Percentiles rank a stretch among this genome's conserved stretches.
phyloP scores from a whole-genome alignment of 163 green algal genomes.

The Volvox carteri region DNA sequence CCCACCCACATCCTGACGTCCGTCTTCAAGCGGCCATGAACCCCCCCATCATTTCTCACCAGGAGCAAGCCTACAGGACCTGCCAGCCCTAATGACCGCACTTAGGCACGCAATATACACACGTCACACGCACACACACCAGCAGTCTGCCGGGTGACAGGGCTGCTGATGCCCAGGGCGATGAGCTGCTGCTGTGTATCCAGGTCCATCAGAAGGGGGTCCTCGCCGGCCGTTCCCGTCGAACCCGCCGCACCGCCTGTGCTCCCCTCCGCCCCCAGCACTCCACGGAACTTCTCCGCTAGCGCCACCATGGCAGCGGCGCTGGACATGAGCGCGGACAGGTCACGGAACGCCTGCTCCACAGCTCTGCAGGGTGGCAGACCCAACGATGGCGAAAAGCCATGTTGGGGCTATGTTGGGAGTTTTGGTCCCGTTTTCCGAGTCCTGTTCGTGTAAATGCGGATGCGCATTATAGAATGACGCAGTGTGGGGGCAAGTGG shows the following conservation, averaged over 20 bases:
- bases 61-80: no score
- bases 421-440: no score
- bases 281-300: conserved; percentile 83
- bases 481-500: no score
- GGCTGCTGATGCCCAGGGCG: conserved; percentile 89
- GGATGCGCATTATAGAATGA: no score
- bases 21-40: no score
- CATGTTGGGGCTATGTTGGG: neutral
- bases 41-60: no score
- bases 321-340: conserved; percentile 87
- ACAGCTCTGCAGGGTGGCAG: conserved; percentile 71
- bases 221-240: conserved; percentile 23
- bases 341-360: conserved; percentile 84
- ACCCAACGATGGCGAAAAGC: no score
- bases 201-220: conserved; percentile 71
- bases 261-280: conserved; percentile 53
- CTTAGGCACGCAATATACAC: no score
- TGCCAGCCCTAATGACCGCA: no score
- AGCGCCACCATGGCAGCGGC: conserved; percentile 92
- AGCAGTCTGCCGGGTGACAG: conserved; percentile 91
- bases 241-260: neutral
- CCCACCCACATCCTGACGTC: no score
- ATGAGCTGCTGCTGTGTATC: conserved; percentile 91
- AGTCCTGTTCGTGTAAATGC: no score
- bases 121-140: no score